phyloP scores from a whole-genome alignment of 1,139 yeast genomes.

The Protomyces arabidopsidicola region DNA sequence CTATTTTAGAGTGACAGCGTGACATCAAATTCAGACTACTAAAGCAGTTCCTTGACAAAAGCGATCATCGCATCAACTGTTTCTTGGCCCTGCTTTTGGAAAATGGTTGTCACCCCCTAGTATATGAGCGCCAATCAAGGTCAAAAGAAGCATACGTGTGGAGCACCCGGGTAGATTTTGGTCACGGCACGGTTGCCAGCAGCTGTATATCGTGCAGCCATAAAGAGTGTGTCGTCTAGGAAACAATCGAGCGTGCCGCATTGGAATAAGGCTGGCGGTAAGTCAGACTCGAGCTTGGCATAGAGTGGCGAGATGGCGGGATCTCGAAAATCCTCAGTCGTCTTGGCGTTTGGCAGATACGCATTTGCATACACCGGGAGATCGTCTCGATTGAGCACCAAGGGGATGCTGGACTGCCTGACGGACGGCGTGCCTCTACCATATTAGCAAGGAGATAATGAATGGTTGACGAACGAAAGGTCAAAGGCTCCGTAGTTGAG shows the following conservation, averaged over 20 bases:
- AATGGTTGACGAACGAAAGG: not conserved
- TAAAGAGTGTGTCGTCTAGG: conserved; percentile 2
- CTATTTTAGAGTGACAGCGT: too few species aligned
- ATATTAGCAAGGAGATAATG: not conserved
- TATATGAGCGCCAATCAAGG: not conserved
- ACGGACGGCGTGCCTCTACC: conserved; percentile 1
- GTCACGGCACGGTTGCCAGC: not conserved
- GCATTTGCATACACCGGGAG: not conserved
- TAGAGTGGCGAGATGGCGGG: conserved; percentile 5
- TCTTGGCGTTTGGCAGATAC: not conserved
- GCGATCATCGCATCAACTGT: not conserved
- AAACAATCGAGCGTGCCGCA: conserved; percentile 10
- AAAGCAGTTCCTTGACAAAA: not conserved
- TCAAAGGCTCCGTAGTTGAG: conserved; percentile 7
- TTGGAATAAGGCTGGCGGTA: not conserved
- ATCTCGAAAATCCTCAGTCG: not conserved
- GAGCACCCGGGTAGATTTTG: conserved; percentile 7
- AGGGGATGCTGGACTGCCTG: not conserved
- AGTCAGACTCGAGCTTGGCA: not conserved
- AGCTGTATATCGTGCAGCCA: not conserved
- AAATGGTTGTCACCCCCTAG: not conserved
- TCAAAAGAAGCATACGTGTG: not conserved
- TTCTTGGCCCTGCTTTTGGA: not conserved
- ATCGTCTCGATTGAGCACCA: not conserved
- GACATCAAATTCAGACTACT: too few species aligned